Base-by-base conservation (phyloP, 2,329 filamentous ascomycete genomes). In the Epichloe hybrida region DNA sequence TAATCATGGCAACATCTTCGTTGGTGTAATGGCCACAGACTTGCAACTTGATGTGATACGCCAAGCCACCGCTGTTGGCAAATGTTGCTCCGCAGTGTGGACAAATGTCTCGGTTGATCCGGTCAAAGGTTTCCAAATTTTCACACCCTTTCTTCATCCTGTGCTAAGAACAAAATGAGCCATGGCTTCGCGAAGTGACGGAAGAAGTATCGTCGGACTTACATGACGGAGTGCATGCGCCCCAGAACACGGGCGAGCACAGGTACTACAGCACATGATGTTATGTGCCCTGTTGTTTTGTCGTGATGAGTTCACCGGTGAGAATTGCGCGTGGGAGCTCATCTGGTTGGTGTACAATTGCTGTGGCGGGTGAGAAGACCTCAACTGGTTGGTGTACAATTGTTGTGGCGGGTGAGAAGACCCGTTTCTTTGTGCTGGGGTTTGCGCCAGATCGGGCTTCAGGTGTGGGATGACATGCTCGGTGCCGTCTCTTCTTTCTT, bases 41-140 rank as follows among this genome's bases (percentile, higher is more conserved):
- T 3, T 62, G 59, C 49, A 69, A 69, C 38, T 65, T 61, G 0
- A 59, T 53, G 53, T 79, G 76, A 61, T 76, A 76, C 47, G 64
- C 54, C 2, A 73, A 56, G 1, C 71, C 73, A 21, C 64, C 64
- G 4, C 58, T 55, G 11, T 68, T 71, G 2, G 61, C 61, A 43
- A 79, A 77, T 3, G 48, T 50, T 41, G 69, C 64, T 27, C 72
- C 72, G 44, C 75, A 79, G 46, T 69, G 63, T 1, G 63, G 53
- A 49, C 76, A 79, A 0, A 64, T 57, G 20, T 66, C 69, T n/a
- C 60, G 64, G 49, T 55, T 58, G 31, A 61, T 12, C 6, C 49
- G 39, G 11, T 58, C 55, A 4, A 46, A 17, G 2, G 50, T 53
- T 20, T 46, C 46, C 2, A 56, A 49, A 12, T 54, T 55, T 21